These are phyloP conservation scores for Leccinum subtestaceum DNA, from an alignment of 768 basidiomycete genomes.

Conservation along the genomic window DNA sequence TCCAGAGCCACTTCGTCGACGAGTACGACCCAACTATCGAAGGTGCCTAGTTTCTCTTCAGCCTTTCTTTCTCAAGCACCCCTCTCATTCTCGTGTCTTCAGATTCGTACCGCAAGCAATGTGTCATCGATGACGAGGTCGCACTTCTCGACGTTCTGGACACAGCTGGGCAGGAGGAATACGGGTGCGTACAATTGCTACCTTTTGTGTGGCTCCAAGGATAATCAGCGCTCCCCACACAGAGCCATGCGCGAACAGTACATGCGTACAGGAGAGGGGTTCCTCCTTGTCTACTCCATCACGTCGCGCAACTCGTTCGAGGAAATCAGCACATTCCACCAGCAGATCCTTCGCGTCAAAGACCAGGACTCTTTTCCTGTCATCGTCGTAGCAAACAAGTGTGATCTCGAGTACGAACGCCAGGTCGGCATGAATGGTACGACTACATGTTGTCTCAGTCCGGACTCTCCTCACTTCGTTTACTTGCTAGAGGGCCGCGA, in stretches of 20 bases:
- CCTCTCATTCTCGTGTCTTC: neutral
- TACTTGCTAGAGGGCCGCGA: conserved; percentile 85
- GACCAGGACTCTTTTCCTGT: conserved; percentile 95
- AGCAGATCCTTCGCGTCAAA: conserved; percentile 95
- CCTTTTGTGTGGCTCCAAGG: conserved; percentile 1
- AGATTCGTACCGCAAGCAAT: conserved; percentile 98
- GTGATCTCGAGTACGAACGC: conserved; percentile 92
- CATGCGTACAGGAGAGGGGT: conserved; percentile 98
- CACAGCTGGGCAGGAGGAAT: conserved; percentile 98
- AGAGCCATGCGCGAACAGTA: conserved; percentile 99
- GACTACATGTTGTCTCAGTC: conserved; percentile 8
- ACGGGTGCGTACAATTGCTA: conserved; percentile 63
- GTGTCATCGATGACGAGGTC: conserved; percentile 98
- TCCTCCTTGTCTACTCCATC: conserved; percentile 96
- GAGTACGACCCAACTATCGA: conserved; percentile 97
- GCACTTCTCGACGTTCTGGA: conserved; percentile 95
- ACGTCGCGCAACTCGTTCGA: conserved; percentile 98
- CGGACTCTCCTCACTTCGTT: neutral
- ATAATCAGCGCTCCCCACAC: conserved; percentile 9
- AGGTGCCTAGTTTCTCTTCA: conserved; percentile 41
- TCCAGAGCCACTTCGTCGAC: conserved; percentile 91
- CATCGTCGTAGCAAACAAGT: conserved; percentile 97
- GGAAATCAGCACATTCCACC: conserved; percentile 94
- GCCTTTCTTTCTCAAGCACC: neutral
- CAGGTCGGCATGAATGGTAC: conserved; percentile 93